Conservation (phyloP, 2,329 filamentous ascomycete genomes). For the Ophiosphaerella korrae region DNA sequence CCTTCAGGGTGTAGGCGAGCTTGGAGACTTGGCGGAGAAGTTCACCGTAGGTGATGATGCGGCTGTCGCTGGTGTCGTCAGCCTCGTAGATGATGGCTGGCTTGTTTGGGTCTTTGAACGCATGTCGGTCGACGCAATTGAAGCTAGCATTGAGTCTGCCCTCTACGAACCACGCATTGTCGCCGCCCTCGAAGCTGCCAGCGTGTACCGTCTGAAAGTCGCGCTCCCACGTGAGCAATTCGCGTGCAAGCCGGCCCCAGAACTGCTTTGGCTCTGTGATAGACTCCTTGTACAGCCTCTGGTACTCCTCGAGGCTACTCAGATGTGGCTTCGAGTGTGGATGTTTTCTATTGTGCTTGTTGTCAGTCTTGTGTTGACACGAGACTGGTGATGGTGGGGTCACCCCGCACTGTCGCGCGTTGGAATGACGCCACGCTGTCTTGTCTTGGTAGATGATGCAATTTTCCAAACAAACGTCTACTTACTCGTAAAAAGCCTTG, state of each 20-base stretch:
- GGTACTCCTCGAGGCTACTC: slow-evolving; percentile 65
- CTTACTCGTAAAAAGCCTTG: slow-evolving; percentile 53
- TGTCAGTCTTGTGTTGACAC: slow-evolving; percentile 19
- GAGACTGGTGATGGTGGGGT: slow-evolving; percentile 32
- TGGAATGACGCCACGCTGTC: slow-evolving; percentile 16
- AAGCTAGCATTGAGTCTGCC: slow-evolving; percentile 93
- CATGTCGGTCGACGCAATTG: slow-evolving; percentile 97
- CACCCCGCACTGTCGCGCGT: slow-evolving; percentile 37
- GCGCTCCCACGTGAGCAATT: slow-evolving; percentile 85
- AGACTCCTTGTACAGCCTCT: slow-evolving; percentile 75
- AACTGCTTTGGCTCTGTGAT: slow-evolving; percentile 88
- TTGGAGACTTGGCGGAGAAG: slow-evolving; percentile 89
- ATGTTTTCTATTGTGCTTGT: slow-evolving; percentile 57
- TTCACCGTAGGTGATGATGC: slow-evolving; percentile 90
- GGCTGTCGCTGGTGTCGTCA: slow-evolving; percentile 85
- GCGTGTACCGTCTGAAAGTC: slow-evolving; percentile 90
- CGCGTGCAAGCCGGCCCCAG: slow-evolving; percentile 84
- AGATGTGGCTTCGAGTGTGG: slow-evolving; percentile 63
- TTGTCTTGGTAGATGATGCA: slow-evolving; percentile 22
- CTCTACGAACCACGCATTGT: slow-evolving; percentile 93
- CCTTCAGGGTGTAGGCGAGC: slow-evolving; percentile 84
- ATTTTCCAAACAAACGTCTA: slow-evolving; percentile 17
- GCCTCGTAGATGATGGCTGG: slow-evolving; percentile 99
- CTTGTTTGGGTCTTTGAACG: slow-evolving; percentile 90
- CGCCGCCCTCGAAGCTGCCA: slow-evolving; percentile 77